phyloP scores from a whole-genome alignment of 2,329 filamentous ascomycete species.

The Exophiala phaeomuriformis region DNA sequence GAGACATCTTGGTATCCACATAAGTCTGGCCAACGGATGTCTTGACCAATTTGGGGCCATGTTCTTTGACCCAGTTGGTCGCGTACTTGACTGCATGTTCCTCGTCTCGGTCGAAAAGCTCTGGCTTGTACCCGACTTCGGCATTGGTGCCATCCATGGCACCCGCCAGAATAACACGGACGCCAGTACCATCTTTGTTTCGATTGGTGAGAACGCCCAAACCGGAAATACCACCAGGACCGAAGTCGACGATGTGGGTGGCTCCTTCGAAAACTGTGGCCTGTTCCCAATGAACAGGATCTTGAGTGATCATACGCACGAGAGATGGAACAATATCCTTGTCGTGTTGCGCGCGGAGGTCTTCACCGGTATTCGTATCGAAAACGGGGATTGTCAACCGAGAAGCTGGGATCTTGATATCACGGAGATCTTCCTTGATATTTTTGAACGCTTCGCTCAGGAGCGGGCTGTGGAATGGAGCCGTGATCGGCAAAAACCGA shows the following conservation, averaged over 20 bases:
- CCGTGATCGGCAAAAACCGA: slow-evolving; percentile 93
- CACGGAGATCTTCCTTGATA: slow-evolving; percentile 80
- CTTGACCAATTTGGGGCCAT: slow-evolving; percentile 84
- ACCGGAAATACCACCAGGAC: slow-evolving; percentile 92
- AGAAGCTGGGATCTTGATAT: slow-evolving; percentile 66
- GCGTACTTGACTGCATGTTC: slow-evolving; percentile 92
- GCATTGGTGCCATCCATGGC: slow-evolving; percentile 82
- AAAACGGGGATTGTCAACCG: slow-evolving; percentile 78
- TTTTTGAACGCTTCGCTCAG: slow-evolving; percentile 71
- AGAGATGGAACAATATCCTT: slow-evolving; percentile 80
- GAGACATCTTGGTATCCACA: slow-evolving; percentile 94
- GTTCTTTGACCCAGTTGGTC: slow-evolving; percentile 95
- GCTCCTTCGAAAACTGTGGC: slow-evolving; percentile 85
- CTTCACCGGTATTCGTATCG: slow-evolving; percentile 81
- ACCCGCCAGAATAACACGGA: slow-evolving; percentile 90
- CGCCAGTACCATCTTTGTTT: slow-evolving; percentile 97
- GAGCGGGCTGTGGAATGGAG: slow-evolving; percentile 97
- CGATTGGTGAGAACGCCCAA: slow-evolving; percentile 93
- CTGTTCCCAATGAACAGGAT: slow-evolving; percentile 92
- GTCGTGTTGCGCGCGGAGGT: slow-evolving; percentile 62
- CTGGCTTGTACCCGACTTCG: slow-evolving; percentile 95
- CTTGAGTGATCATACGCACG: slow-evolving; percentile 86
- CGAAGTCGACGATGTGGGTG: slow-evolving; percentile 93
- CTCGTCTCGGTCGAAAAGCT: slow-evolving; percentile 93
- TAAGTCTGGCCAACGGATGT: slow-evolving; percentile 83